phyloP scores from a whole-genome alignment of 768 basidiomycete genomes.

The Hypholoma fasciculare region DNA sequence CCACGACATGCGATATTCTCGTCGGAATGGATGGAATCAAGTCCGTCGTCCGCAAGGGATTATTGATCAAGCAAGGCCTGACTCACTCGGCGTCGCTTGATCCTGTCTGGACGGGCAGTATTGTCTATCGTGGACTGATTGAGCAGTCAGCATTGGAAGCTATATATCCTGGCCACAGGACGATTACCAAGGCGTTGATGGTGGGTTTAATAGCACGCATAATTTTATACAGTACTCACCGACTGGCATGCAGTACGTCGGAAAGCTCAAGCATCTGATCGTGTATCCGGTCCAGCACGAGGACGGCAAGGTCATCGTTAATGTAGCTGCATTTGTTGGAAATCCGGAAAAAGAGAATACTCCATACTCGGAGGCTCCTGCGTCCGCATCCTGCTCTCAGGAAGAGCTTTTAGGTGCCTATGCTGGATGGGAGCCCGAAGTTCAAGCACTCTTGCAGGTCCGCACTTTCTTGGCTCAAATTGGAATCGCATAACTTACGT shows the following conservation, averaged over 20 bases:
- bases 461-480: too few species aligned
- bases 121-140: slow-evolving; percentile 38
- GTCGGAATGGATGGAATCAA: slow-evolving; percentile 45
- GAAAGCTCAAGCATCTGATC: background rate
- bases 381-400: background rate
- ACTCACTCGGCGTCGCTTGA: slow-evolving; percentile 22
- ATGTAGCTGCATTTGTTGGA: background rate
- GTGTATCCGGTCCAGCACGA: background rate
- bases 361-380: background rate
- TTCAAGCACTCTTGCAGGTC: background rate
- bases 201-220: background rate
- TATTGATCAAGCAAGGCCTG: slow-evolving; percentile 14
- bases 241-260: background rate
- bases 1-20: slow-evolving; percentile 36
- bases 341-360: background rate
- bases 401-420: background rate
- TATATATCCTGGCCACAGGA: slow-evolving; percentile 30
- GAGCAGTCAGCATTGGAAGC: slow-evolving; percentile 23
- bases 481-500: too few species aligned
- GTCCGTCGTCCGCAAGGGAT: slow-evolving; percentile 26
- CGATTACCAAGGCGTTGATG: background rate
- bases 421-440: slow-evolving; percentile 1
- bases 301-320: background rate
- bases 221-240: background rate
- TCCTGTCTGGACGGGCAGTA: slow-evolving; percentile 37